Evolutionary conservation across 129 eudicot genomes (phyloP).

Genomic region (Calendula officinalis): DNA sequence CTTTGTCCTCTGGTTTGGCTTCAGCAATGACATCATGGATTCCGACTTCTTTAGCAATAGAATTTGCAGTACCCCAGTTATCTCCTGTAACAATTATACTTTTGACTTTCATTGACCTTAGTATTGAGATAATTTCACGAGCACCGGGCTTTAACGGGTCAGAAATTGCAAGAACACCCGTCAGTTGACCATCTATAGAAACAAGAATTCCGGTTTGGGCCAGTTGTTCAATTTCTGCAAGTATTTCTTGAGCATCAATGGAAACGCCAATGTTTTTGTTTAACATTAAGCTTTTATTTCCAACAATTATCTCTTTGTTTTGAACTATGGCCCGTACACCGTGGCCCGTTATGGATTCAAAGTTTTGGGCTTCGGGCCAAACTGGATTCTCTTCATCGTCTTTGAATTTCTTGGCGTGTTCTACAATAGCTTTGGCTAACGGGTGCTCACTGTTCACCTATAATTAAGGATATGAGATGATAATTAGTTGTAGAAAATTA

Average conservation of each 20-base stretch:
- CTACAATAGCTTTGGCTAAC: constrained; percentile 81
- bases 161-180: constrained; percentile 64
- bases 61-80: constrained; percentile 84
- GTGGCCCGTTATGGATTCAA: constrained; percentile 84
- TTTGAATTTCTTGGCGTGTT: constrained; percentile 74
- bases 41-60: constrained; percentile 79
- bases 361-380: constrained; percentile 77
- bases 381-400: constrained; percentile 60
- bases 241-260: constrained; percentile 57
- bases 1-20: constrained; percentile 78
- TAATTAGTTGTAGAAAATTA: not conserved
- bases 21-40: constrained; percentile 63
- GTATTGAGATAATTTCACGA: constrained; percentile 62
- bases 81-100: constrained; percentile 75
- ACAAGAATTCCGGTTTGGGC: constrained; percentile 90
- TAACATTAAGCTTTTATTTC: constrained; percentile 68
- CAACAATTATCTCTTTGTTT: constrained; percentile 57
- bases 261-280: constrained; percentile 45
- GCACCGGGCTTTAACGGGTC: constrained; percentile 87
- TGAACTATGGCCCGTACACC: constrained; percentile 77
- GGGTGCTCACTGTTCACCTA: constrained; percentile 99
- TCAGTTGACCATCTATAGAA: constrained; percentile 50
- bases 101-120: constrained; percentile 65
- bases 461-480: not conserved
- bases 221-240: constrained; percentile 54